A percentile compares a stretch with the other conserved stretches of the same genome.
Evolutionary conservation across 441 rosid species (phyloP).

Genomic region (Pelargonium australe): DNA sequence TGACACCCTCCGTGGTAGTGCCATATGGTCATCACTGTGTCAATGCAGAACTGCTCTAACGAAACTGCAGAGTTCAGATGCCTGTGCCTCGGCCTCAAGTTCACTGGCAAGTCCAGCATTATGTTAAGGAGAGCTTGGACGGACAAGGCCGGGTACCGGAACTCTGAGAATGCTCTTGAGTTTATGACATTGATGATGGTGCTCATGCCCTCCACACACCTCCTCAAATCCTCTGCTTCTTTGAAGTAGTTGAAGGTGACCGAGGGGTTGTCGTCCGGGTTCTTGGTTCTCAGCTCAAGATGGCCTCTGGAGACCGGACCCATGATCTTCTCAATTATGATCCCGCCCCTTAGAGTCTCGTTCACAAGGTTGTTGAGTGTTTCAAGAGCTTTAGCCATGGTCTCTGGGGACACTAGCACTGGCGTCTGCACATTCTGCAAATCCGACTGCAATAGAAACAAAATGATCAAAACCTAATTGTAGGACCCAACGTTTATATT

Average conservation of each 20-base stretch:
- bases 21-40: conserved; percentile 63
- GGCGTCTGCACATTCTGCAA: conserved; percentile 26
- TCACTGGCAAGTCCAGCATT: conserved; percentile 52
- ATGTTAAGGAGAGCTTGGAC: conserved; percentile 46
- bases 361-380: conserved; percentile 52
- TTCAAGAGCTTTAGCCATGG: conserved; percentile 38
- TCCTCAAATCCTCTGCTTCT: conserved; percentile 56
- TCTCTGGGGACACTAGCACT: conserved; percentile 52
- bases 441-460: conserved; percentile 18
- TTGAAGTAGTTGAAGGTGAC: conserved; percentile 87
- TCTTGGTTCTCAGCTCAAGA: conserved; percentile 52
- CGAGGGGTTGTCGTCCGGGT: conserved; percentile 72
- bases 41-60: conserved; percentile 60
- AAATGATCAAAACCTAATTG: conserved; percentile 17
- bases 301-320: conserved; percentile 63
- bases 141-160: conserved; percentile 34
- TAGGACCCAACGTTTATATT: too few species aligned
- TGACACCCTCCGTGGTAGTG: conserved; percentile 67
- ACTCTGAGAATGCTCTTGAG: conserved; percentile 57
- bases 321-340: conserved; percentile 79
- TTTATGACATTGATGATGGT: conserved; percentile 51
- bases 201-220: conserved; percentile 73
- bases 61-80: conserved; percentile 35
- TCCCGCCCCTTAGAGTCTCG: conserved; percentile 87
- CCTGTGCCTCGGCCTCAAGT: conserved; percentile 51